Conservation (phyloP, 1,139 yeast species). For the Scheffersomyces titani region DNA sequence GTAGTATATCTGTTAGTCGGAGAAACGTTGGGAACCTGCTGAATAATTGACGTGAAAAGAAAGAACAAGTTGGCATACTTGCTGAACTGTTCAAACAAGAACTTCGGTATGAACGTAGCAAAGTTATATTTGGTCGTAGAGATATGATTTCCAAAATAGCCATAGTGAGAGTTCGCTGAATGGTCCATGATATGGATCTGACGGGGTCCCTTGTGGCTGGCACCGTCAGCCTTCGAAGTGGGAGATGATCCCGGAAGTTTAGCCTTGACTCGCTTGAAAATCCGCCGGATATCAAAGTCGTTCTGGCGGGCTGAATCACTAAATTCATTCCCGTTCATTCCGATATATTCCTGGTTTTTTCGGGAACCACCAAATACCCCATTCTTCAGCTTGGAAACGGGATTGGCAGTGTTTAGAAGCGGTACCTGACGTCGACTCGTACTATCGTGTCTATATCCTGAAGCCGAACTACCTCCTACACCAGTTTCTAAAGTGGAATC, state of each 20-base stretch:
- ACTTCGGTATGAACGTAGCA: slow-evolving; percentile 93
- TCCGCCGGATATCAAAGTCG: slow-evolving; percentile 59
- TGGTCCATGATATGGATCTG: slow-evolving; percentile 67
- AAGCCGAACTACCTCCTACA: background rate
- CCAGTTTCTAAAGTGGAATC: slow-evolving; percentile 2
- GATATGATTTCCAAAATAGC: slow-evolving; percentile 80
- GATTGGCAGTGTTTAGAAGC: slow-evolving; percentile 21
- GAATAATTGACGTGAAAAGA: slow-evolving; percentile 87
- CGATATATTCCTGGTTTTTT: slow-evolving; percentile 14
- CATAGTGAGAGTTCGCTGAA: slow-evolving; percentile 51
- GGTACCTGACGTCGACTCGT: slow-evolving; percentile 23
- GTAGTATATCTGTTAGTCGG: slow-evolving; percentile 97
- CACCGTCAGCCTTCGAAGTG: slow-evolving; percentile 5
- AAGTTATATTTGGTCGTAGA: slow-evolving; percentile 96
- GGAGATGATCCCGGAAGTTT: slow-evolving; percentile 26
- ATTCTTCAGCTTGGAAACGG: slow-evolving; percentile 11
- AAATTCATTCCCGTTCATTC: slow-evolving; percentile 9
- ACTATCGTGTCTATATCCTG: slow-evolving; percentile 1
- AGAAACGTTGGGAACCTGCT: slow-evolving; percentile 95
- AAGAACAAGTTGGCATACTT: slow-evolving; percentile 96
- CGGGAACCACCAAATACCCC: slow-evolving; percentile 14
- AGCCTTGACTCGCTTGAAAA: slow-evolving; percentile 47
- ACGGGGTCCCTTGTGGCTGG: slow-evolving; percentile 51
- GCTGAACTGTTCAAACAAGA: slow-evolving; percentile 93
- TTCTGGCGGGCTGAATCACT: slow-evolving; percentile 8